Evolutionary conservation across 345 rosid species (phyloP).

Genomic region (Melaleuca quinquenervia): DNA sequence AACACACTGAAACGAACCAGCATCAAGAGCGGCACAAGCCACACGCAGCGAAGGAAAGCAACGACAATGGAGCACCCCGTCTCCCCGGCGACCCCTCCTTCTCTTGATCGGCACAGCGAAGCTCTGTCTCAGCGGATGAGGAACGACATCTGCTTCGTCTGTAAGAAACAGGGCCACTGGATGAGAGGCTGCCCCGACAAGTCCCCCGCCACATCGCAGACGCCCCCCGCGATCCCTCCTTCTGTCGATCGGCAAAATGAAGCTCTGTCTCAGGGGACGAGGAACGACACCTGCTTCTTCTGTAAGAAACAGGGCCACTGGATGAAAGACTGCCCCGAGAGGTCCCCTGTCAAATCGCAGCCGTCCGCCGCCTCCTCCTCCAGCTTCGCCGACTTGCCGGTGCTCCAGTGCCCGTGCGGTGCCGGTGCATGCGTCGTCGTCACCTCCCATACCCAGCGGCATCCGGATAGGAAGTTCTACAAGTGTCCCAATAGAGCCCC

Average conservation of each 20-base stretch:
- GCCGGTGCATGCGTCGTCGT: conserved; percentile 12
- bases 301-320: conserved; percentile 20
- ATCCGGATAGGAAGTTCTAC: conserved; percentile 24
- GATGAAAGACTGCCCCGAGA: conserved; percentile 15
- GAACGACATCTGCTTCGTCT: not conserved
- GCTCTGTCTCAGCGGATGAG: not conserved
- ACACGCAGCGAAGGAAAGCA: not conserved
- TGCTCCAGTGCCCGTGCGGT: conserved; percentile 17
- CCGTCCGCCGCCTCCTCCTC: not conserved
- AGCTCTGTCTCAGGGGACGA: not conserved
- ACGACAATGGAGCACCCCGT: not conserved
- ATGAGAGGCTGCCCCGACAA: not conserved
- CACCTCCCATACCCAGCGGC: not conserved
- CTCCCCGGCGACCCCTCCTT: not conserved
- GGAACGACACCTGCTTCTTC: conserved; percentile 3
- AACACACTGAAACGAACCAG: not conserved
- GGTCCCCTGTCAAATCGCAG: not conserved
- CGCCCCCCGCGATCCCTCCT: not conserved
- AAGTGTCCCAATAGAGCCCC: conserved; percentile 4
- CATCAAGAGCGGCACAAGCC: not conserved
- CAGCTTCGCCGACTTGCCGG: conserved; percentile 4
- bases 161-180: conserved; percentile 2
- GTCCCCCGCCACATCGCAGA: not conserved
- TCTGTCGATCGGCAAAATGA: not conserved
- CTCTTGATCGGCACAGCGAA: not conserved